A percentile compares a stretch with the other conserved stretches of the same genome.
Evolutionary conservation across 2,329 filamentous ascomycete species (phyloP).

Genomic region (Fonsecaea multimorphosa): DNA sequence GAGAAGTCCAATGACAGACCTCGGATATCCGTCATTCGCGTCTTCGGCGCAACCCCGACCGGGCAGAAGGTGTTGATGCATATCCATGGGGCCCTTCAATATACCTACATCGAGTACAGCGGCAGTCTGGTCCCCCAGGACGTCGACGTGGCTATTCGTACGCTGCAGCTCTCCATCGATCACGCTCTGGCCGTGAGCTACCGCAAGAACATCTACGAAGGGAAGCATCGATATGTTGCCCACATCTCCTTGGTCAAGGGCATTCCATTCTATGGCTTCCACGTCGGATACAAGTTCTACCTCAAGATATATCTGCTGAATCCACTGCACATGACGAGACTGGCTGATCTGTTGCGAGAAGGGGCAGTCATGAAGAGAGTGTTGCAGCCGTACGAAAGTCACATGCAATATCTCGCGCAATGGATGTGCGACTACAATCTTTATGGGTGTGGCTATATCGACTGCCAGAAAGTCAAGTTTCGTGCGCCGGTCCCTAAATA

Average conservation of each 20-base stretch:
- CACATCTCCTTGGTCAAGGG: constrained; percentile 92
- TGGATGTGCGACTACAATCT: constrained; percentile 99
- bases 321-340: constrained; percentile 81
- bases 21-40: constrained; percentile 81
- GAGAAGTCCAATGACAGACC: constrained; percentile 67
- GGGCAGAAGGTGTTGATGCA: constrained; percentile 97
- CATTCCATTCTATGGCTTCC: constrained; percentile 92
- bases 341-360: constrained; percentile 85
- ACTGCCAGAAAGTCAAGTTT: constrained; percentile 73
- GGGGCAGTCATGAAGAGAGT: constrained; percentile 82
- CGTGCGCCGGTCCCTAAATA: constrained; percentile 75
- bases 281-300: constrained; percentile 89
- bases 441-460: constrained; percentile 88
- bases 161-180: constrained; percentile 85
- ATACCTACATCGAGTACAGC: constrained; percentile 87
- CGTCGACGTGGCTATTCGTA: constrained; percentile 76
- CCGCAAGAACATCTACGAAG: constrained; percentile 73
- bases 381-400: constrained; percentile 92
- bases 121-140: constrained; percentile 70
- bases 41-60: constrained; percentile 91
- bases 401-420: constrained; percentile 88
- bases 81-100: constrained; percentile 93
- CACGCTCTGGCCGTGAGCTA: constrained; percentile 87
- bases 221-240: constrained; percentile 77
- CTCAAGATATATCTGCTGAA: constrained; percentile 96